These are phyloP conservation scores for Lojkania enalia DNA, from an alignment of 2,329 filamentous ascomycete species.

Conservation along the genomic window DNA sequence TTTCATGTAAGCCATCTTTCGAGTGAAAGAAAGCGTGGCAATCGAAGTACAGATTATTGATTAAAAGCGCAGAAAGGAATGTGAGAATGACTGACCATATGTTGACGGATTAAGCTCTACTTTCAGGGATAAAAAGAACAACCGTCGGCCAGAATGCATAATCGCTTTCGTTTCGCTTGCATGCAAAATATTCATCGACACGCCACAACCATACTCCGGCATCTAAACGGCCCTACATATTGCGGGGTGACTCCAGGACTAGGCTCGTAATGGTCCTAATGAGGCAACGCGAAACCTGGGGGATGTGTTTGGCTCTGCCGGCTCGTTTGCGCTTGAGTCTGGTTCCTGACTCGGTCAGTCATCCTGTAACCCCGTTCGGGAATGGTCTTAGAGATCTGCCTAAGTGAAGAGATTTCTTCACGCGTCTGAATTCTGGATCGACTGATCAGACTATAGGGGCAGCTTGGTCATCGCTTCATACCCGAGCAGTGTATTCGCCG, in stretches of 20 bases:
- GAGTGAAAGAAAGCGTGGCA: background rate
- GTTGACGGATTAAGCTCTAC: slow-evolving; percentile 15
- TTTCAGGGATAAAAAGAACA: slow-evolving; percentile 12
- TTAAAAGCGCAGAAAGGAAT: too few relatives aligned
- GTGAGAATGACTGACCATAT: slow-evolving; percentile 9
- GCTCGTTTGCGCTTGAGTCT: background rate
- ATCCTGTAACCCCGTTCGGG: slow-evolving; percentile 10
- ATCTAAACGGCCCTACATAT: slow-evolving; percentile 15
- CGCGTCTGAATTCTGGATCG: background rate
- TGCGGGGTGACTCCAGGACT: slow-evolving; percentile 20
- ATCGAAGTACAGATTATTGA: too few relatives aligned
- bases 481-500: background rate
- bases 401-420: slow-evolving; percentile 1
- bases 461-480: background rate
- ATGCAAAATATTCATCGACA: slow-evolving; percentile 6
- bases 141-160: slow-evolving; percentile 10
- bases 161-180: slow-evolving; percentile 6
- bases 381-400: slow-evolving; percentile 5
- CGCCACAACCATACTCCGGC: slow-evolving; percentile 3
- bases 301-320: slow-evolving; percentile 12
- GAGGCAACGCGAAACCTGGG: slow-evolving; percentile 15
- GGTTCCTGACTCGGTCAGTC: slow-evolving; percentile 9
- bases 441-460: too few relatives aligned
- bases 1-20: background rate
- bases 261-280: slow-evolving; percentile 1